These are phyloP conservation scores for Porodaedalea pini DNA, from an alignment of 1,284 basidiomycete species.

Conservation along the genomic window DNA sequence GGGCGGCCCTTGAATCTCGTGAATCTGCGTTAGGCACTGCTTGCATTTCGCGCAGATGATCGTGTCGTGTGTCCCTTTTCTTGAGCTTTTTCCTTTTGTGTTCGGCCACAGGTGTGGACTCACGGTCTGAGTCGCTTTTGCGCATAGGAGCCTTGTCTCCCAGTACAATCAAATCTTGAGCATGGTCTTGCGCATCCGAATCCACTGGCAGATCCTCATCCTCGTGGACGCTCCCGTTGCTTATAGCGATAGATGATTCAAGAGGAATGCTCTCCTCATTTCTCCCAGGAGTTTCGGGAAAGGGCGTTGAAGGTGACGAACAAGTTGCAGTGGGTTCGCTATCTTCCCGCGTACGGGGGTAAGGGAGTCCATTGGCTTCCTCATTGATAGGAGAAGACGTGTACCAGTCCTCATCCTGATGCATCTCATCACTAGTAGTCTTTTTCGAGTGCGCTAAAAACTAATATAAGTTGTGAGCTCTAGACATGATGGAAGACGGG, in stretches of 20 bases:
- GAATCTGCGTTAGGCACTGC: not conserved
- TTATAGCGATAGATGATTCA: conserved; percentile 6
- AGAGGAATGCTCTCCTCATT: not conserved
- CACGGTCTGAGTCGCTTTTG: not conserved
- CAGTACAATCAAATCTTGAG: not conserved
- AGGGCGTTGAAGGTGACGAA: not conserved
- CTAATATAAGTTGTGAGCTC: not conserved
- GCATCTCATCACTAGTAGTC: not conserved
- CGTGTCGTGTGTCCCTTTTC: conserved; percentile 15
- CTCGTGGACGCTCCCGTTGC: not conserved
- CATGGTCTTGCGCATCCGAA: not conserved
- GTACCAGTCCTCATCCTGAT: conserved; percentile 9
- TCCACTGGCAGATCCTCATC: not conserved
- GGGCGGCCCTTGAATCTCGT: not conserved
- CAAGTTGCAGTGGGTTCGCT: not conserved
- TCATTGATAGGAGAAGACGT: not conserved
- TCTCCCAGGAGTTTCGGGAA: conserved; percentile 10
- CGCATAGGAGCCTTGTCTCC: not conserved
- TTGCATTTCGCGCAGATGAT: not conserved
- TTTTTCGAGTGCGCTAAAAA: too few relatives aligned
- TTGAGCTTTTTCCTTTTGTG: conserved; percentile 1
- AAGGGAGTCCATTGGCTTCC: not conserved
- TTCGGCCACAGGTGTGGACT: not conserved
- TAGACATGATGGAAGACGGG: too few relatives aligned
- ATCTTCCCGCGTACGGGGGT: not conserved